A percentile compares a stretch with the other conserved stretches of the same genome.
Conservation (phyloP, 805 yeast species). For the Metschnikowia reukaufii region DNA sequence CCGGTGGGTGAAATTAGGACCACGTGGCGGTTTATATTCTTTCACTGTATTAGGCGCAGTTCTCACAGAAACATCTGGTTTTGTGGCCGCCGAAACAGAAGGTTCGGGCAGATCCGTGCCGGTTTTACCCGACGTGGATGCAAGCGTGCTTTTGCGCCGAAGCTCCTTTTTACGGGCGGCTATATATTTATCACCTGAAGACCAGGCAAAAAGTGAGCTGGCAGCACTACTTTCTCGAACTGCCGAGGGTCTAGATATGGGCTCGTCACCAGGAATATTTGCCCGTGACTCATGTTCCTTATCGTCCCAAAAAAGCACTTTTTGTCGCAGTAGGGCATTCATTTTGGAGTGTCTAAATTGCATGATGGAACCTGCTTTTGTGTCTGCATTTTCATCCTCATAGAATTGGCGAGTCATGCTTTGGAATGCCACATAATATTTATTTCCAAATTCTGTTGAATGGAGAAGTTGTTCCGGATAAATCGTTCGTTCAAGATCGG, state of each 20-base stretch:
- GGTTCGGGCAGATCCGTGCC: neutral
- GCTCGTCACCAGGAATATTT: too few relatives aligned
- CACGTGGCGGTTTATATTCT: slow-evolving; percentile 9
- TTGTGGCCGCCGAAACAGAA: neutral
- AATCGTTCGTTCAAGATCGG: neutral
- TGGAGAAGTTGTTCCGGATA: slow-evolving; percentile 40
- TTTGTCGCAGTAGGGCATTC: slow-evolving; percentile 14
- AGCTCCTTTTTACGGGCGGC: slow-evolving; percentile 32
- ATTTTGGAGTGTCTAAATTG: slow-evolving; percentile 28
- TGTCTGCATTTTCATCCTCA: slow-evolving; percentile 10
- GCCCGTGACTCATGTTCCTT: slow-evolving; percentile 7
- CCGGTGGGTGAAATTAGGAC: slow-evolving; percentile 24
- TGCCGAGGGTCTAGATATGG: neutral
- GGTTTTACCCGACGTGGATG: neutral
- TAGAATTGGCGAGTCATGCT: slow-evolving; percentile 36
- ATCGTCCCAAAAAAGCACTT: slow-evolving; percentile 18
- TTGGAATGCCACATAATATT: slow-evolving; percentile 35
- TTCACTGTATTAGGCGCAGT: neutral
- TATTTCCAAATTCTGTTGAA: slow-evolving; percentile 27
- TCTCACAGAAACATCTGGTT: neutral
- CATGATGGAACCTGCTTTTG: slow-evolving; percentile 17
- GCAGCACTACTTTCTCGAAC: slow-evolving; percentile 18
- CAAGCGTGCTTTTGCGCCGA: slow-evolving; percentile 7
- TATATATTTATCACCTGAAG: slow-evolving; percentile 41
- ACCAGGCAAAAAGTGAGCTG: slow-evolving; percentile 44